Evolutionary conservation across 139 green algal species (phyloP), one percentile per base, ranked within the genome.

Genomic region (Coelastrella sp.): DNA sequence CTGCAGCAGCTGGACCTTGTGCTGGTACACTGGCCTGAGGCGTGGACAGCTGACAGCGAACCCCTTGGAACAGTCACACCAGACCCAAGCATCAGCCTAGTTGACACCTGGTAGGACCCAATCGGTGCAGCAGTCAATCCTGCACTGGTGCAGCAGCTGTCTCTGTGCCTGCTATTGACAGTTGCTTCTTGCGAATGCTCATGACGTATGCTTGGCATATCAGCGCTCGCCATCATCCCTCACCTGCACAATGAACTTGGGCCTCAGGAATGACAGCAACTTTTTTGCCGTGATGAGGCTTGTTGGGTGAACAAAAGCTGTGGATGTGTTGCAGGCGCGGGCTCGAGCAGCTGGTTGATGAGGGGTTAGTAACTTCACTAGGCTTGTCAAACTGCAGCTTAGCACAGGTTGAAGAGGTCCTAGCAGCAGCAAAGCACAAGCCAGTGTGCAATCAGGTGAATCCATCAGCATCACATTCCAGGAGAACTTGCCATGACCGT

Each of bases 311-410:
- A 47, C 32, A 47, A 47, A 47, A 0, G 0, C 32, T 47, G 32
- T 47, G 32, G 32, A 47, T 47, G 32, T 47, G 0, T 78, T 47
- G 3, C 89, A 95, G 95, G 96, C 83, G 80, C 78, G 94, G 91
- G 16, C 95, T 97, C 92, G 95, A 97, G 92, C 84, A 80, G 20
- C 92, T 97, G 23, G 97, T 99, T 56, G 95, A 96, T 0, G 94
- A 96, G 74, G 96, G 96, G 32, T 90, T 97, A 56, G 94, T 97
- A 20, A 89, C 84, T 20, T 66, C 64, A 71, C 96, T 99, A 32
- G 97, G 97, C 16, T 87, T 98, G n/a, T 93, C 77, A 92, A 99
- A 99, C 95, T 98, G 97, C 90, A 94, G 79, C n/a, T 66, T 94
- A 0, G 87, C 90, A 58, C 97, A 99, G 93, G 89, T 98, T 10